A percentile compares a stretch with the other conserved stretches of the same genome.
Conservation (phyloP, 2,329 filamentous ascomycete species). For the Penicillium sp. region DNA sequence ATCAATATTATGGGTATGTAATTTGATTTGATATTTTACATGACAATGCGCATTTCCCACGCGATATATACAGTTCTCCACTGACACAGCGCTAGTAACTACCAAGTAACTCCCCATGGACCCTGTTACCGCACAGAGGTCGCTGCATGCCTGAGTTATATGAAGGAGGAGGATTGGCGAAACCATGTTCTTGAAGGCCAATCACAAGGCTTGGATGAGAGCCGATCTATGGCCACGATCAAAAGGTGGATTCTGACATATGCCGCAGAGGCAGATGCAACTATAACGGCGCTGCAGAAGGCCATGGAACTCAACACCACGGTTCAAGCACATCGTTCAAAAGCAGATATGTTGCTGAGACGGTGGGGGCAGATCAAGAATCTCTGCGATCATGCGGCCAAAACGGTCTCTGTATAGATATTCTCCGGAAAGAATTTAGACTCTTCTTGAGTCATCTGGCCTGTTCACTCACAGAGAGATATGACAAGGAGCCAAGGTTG, state of each 20-base stretch:
- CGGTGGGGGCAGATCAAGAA: constrained; percentile 36
- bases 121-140: constrained; percentile 39
- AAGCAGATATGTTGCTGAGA: constrained; percentile 24
- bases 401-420: constrained; percentile 15
- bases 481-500: background rate
- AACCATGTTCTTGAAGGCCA: constrained; percentile 33
- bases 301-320: constrained; percentile 13
- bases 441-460: background rate
- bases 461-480: background rate
- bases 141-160: constrained; percentile 34
- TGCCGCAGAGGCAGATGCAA: constrained; percentile 27
- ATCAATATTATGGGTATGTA: constrained; percentile 36
- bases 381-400: constrained; percentile 26
- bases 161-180: constrained; percentile 33
- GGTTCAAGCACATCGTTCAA: constrained; percentile 16
- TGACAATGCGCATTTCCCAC: background rate
- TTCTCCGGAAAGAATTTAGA: background rate
- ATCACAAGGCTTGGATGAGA: constrained; percentile 24
- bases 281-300: constrained; percentile 19
- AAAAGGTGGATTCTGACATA: constrained; percentile 31
- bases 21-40: constrained; percentile 5
- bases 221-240: constrained; percentile 28
- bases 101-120: constrained; percentile 32
- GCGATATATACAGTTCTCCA: background rate
- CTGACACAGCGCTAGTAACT: constrained; percentile 29